Evolutionary conservation across 495 filamentous ascomycete species (phyloP).

Genomic region (Talaromyces adpressus): DNA sequence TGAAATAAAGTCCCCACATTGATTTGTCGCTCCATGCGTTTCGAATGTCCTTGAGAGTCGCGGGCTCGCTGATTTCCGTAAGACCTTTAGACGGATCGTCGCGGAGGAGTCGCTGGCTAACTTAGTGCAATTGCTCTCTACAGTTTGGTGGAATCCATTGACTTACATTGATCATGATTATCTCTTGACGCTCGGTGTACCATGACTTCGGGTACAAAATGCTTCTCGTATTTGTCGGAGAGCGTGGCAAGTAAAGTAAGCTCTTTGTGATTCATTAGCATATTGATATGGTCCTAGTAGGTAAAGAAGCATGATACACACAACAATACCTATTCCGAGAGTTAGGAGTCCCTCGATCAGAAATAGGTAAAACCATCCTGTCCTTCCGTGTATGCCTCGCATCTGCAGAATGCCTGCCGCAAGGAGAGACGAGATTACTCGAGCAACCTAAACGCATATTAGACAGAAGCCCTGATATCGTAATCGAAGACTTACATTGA

Average conservation of each 20-base stretch:
- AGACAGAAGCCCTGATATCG: too few relatives aligned
- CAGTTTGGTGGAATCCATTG: neutral
- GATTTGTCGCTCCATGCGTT: constrained; percentile 24
- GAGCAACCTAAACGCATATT: constrained; percentile 16
- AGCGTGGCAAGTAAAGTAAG: constrained; percentile 31
- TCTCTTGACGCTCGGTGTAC: constrained; percentile 46
- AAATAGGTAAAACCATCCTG: constrained; percentile 53
- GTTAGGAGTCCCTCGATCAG: constrained; percentile 29
- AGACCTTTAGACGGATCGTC: constrained; percentile 50
- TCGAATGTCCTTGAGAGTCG: constrained; percentile 22
- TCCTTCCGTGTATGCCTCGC: constrained; percentile 35
- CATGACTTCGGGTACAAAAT: constrained; percentile 41
- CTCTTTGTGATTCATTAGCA: constrained; percentile 13
- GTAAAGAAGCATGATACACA: constrained; percentile 9
- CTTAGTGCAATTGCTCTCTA: neutral
- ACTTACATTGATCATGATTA: constrained; percentile 38
- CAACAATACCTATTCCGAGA: constrained; percentile 22
- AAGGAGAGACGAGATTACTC: constrained; percentile 44
- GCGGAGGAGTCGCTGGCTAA: constrained; percentile 30
- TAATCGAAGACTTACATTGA: constrained; percentile 21
- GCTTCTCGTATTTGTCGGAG: constrained; percentile 45
- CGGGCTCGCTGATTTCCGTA: constrained; percentile 23
- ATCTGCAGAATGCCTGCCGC: constrained; percentile 47
- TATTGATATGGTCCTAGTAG: neutral
- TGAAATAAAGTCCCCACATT: constrained; percentile 38